Base-by-base conservation (phyloP, 228 moss, liverwort and hornwort species). In the Sphagnum fallax region DNA sequence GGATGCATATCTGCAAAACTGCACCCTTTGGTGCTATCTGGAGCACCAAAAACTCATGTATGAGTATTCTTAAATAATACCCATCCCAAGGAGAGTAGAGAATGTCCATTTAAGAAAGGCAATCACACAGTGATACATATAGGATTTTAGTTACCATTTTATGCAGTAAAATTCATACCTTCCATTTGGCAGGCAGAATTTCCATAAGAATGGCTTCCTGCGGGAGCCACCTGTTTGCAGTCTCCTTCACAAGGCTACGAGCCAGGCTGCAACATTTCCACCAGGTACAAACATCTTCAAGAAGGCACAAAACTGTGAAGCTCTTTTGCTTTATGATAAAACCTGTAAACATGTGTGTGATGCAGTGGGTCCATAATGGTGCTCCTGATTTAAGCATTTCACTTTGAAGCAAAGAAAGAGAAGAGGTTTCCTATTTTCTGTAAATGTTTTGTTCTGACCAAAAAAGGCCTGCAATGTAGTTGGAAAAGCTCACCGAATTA, bases 141-240 rank as follows among this genome's bases (percentile, higher is more conserved):
- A 75, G 50, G 62, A 50, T 69, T 6, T 69, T 70, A n/a, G 52
- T 53, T 49, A 60, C 68, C 0, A 64, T 64, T 48, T 69, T 67
- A 50, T 47, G 69, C 65, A 52, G 67, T 49, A 66, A 49, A 10
- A 66, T 60, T 11, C 51, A 6, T 67, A 75, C 74, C 64, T 83
- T 88, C 91, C 91, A 91, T 18, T 88, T 88, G 9, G 64, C 70
- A 48, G 91, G 91, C 4, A 91, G 72, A 18, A 88, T 79, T 66
- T 85, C 86, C 82, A 88, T 78, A 11, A 91, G 68, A 55, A 81
- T 80, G 16, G 73, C 49, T 52, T 91, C 83, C 52, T 91, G 91
- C 63, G 48, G 79, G 59, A 80, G 60, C 91, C 91, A 91, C 67
- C 88, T 69, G 16, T 82, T 76, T 47, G 85, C 76, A 0, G 81